Evolutionary conservation across 768 basidiomycete species (phyloP).

Genomic region (Basidioascus undulatus): DNA sequence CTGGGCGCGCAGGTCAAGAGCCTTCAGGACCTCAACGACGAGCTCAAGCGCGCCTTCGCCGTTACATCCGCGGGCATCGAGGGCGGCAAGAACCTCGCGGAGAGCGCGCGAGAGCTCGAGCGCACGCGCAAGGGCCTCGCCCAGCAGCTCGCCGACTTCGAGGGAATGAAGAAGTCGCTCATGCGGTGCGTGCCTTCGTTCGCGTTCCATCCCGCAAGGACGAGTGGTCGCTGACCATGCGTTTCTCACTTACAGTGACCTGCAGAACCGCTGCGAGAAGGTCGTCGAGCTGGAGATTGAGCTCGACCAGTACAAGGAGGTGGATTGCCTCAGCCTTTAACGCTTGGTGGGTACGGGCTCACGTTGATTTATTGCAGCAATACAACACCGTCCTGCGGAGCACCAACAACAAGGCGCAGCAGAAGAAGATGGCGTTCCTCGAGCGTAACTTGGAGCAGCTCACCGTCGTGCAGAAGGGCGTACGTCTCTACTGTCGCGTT

Average conservation of each 20-base stretch:
- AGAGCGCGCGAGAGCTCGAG: conserved; percentile 92
- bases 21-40: conserved; percentile 88
- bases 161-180: conserved; percentile 91
- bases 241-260: no score
- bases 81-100: conserved; percentile 86
- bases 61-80: conserved; percentile 93
- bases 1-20: conserved; percentile 71
- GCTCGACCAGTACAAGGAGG: conserved; percentile 93
- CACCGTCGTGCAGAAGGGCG: conserved; percentile 92
- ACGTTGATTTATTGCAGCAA: no score
- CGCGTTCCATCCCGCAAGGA: no score
- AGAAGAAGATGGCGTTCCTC: conserved; percentile 97
- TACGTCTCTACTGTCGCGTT: conserved; percentile 15
- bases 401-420: conserved; percentile 93
- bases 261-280: conserved; percentile 99
- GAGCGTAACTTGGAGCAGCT: conserved; percentile 90
- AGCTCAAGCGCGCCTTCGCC: conserved; percentile 94
- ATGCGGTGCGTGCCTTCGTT: no score
- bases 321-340: no score
- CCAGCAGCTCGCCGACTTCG: conserved; percentile 94
- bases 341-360: no score
- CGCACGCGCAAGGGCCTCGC: conserved; percentile 88
- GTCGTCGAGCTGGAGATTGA: conserved; percentile 98
- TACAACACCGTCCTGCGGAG: conserved; percentile 97
- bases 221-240: no score